Conservation (phyloP, 352 stramenopile genomes). For the Globisporangium paddicum region DNA sequence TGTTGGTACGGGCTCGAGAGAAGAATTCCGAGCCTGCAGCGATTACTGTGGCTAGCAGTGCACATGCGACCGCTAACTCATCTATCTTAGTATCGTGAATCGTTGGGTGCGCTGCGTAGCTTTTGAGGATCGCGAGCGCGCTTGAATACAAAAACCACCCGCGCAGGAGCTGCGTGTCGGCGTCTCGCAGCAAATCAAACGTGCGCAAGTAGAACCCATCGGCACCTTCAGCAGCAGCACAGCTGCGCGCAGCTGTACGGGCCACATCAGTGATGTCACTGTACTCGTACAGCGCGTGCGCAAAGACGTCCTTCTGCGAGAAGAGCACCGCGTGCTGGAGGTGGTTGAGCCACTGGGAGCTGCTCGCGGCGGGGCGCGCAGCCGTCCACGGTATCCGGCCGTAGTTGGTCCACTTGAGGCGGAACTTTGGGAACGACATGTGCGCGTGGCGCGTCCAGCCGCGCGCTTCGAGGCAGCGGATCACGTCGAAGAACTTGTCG, state of each 20-base stretch:
- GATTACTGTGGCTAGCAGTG: slow-evolving; percentile 3
- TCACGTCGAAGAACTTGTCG: slow-evolving; percentile 57
- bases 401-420: slow-evolving; percentile 76
- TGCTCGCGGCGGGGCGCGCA: slow-evolving; percentile 12
- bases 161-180: slow-evolving; percentile 17
- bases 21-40: slow-evolving; percentile 6
- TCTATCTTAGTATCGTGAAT: neutral
- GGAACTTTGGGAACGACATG: slow-evolving; percentile 46
- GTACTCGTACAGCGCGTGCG: slow-evolving; percentile 29
- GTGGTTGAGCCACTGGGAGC: slow-evolving; percentile 58
- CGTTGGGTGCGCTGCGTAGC: slow-evolving; percentile 4
- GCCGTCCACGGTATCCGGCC: slow-evolving; percentile 44
- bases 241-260: neutral
- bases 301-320: slow-evolving; percentile 58
- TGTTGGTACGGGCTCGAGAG: neutral
- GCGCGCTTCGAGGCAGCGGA: slow-evolving; percentile 25
- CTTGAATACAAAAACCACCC: slow-evolving; percentile 47
- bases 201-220: slow-evolving; percentile 54
- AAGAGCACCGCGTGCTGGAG: slow-evolving; percentile 56
- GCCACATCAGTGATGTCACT: neutral
- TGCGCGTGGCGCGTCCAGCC: slow-evolving; percentile 55
- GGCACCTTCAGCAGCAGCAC: slow-evolving; percentile 4
- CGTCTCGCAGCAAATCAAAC: slow-evolving; percentile 25
- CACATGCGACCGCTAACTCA: neutral
- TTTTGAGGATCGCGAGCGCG: slow-evolving; percentile 36